Evolutionary conservation across 129 eudicot genomes (phyloP).

Genomic region (Pittosporum tobira): DNA sequence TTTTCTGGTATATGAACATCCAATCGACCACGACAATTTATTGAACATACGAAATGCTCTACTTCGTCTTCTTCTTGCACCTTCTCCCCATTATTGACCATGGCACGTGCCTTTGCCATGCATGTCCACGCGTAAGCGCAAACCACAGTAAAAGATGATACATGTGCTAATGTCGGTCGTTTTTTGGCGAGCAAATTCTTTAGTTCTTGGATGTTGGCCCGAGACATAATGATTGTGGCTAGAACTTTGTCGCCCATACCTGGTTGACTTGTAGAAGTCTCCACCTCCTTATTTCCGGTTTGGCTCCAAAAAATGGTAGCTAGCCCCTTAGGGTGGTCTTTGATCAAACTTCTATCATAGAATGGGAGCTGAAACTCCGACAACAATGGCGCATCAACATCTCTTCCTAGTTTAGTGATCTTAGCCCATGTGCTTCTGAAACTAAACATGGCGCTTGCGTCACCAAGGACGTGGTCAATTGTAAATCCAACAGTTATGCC

Average conservation of each 20-base stretch:
- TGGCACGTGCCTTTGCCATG: constrained; percentile 19
- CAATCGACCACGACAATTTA: constrained; percentile 45
- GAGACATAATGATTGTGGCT: constrained; percentile 24
- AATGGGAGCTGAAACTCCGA: background rate
- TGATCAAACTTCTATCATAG: background rate
- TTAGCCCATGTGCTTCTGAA: constrained; percentile 39
- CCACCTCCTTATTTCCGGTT: background rate
- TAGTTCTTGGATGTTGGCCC: constrained; percentile 16
- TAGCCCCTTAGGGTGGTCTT: background rate
- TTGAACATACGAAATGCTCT: constrained; percentile 31
- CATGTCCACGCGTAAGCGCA: constrained; percentile 42
- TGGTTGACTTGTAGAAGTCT: background rate
- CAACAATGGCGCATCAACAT: background rate
- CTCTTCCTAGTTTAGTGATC: constrained; percentile 2
- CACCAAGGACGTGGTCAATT: constrained; percentile 26
- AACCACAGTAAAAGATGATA: constrained; percentile 23
- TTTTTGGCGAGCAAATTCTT: constrained; percentile 22
- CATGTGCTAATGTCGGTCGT: constrained; percentile 22
- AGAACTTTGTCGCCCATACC: constrained; percentile 17
- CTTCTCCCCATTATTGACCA: background rate
- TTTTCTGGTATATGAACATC: constrained; percentile 37
- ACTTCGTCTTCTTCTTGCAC: constrained; percentile 28
- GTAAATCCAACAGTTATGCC: constrained; percentile 45
- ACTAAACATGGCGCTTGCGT: constrained; percentile 22
- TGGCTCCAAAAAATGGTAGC: background rate